These are phyloP conservation scores for Mucor piriformis DNA, from an alignment of 371 early-diverging fungal species.

Conservation along the genomic window DNA sequence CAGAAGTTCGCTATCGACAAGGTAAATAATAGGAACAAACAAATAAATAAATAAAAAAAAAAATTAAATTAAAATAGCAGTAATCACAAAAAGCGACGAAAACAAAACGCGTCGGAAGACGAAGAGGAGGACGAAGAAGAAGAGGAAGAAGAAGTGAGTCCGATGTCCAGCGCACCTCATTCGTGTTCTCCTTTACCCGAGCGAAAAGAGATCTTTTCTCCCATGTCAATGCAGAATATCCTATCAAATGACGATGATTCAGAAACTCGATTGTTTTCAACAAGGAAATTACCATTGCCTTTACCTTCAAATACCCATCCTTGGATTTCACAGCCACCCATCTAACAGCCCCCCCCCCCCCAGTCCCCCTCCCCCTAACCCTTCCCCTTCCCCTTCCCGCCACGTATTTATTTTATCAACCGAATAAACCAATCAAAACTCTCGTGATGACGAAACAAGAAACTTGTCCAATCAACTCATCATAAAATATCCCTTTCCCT, in stretches of 20 bases:
- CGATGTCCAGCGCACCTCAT: slow-evolving; percentile 1
- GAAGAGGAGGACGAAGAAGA: slow-evolving; percentile 15
- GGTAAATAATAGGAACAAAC: slow-evolving; percentile 4
- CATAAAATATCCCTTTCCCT: not conserved
- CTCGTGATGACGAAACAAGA: not conserved
- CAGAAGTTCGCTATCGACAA: slow-evolving; percentile 21
- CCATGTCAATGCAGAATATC: slow-evolving; percentile 30
- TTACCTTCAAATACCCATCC: slow-evolving; percentile 3
- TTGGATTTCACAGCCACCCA: not conserved
- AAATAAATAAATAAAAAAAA: not conserved
- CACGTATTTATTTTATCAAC: not conserved
- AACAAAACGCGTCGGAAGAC: slow-evolving; percentile 3
- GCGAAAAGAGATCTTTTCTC: slow-evolving; percentile 9
- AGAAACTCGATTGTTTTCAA: slow-evolving; percentile 10
- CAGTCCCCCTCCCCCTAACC: not conserved
- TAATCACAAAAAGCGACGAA: slow-evolving; percentile 6
- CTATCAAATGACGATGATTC: slow-evolving; percentile 10
- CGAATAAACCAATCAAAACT: not conserved
- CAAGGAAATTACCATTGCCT: slow-evolving; percentile 15
- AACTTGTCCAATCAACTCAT: not conserved
- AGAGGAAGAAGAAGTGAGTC: not conserved
- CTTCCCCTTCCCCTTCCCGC: not conserved
- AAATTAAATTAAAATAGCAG: not conserved
- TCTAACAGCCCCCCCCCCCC: not conserved
- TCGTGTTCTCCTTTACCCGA: slow-evolving; percentile 16